These are phyloP conservation scores for Picea abies DNA, from an alignment of 83 land plant species.

Conservation along the genomic window DNA sequence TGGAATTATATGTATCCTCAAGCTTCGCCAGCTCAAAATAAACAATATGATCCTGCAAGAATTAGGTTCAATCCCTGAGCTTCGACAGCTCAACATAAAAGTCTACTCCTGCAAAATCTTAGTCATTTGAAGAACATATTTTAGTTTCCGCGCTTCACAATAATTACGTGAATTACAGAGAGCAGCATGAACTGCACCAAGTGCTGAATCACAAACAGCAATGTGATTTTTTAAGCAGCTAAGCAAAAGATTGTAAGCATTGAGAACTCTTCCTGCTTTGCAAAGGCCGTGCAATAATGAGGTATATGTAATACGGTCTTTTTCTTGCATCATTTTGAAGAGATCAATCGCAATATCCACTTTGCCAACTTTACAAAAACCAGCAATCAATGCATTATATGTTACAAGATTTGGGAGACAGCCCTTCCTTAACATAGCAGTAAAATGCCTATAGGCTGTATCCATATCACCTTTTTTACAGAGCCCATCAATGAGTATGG, in stretches of 20 bases:
- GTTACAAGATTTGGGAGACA: slow-evolving; percentile 48
- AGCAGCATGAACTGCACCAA: slow-evolving; percentile 46
- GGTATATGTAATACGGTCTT: slow-evolving; percentile 56
- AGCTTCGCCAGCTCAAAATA: no score
- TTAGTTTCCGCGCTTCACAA: slow-evolving; percentile 39
- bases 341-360: slow-evolving; percentile 51
- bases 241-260: slow-evolving; percentile 45
- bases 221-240: slow-evolving; percentile 37
- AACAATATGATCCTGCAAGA: no score
- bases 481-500: slow-evolving; percentile 56
- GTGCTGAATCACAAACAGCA: slow-evolving; percentile 27
- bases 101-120: slow-evolving; percentile 21
- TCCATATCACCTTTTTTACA: slow-evolving; percentile 51
- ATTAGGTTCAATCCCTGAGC: no score
- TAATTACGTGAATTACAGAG: slow-evolving; percentile 35
- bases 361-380: slow-evolving; percentile 50
- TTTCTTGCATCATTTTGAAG: slow-evolving; percentile 52
- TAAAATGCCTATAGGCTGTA: slow-evolving; percentile 41
- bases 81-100: no score
- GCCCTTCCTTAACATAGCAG: slow-evolving; percentile 31
- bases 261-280: slow-evolving; percentile 29
- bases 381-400: slow-evolving; percentile 51
- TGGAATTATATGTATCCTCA: no score
- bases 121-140: slow-evolving; percentile 26
- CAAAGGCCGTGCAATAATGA: slow-evolving; percentile 63